Base-by-base conservation (phyloP, 1,139 yeast species). In the Yamadazyma atmosphaerica region DNA sequence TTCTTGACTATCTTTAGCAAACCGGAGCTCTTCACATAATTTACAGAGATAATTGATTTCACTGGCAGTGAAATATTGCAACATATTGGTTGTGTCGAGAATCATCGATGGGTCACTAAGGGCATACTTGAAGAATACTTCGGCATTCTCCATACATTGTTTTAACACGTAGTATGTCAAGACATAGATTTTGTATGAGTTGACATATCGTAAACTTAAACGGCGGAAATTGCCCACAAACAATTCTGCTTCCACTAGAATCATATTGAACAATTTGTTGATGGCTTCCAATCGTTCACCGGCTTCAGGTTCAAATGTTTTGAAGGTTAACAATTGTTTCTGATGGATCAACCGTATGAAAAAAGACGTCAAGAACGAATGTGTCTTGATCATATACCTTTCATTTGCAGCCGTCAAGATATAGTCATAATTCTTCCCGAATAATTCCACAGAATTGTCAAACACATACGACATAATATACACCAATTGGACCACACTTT, bases 401-500 rank as follows among this genome's bases (percentile, higher is more conserved):
- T 72, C 77, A 46, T 65, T 68, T 3, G 52, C 48, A 2, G 76
- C 60, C 0, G 75, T 70, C 32, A 72, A 48, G 24, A 64, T 46
- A 42, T 54, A 71, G 47, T 72, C 77, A 41, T 57, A 72, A 40
- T 65, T 63, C 37, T 58, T 56, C 1, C 77, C 77, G 52, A 72
- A 72, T 19, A 70, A 52, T 43, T 66, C 68, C 7, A 65, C 74
- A 12, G 72, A 64, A 45, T 70, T 67, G 39, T 72, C 77, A 39
- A 71, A 58, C 5, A 64, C 74, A 49, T 65, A 69, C 4, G 74
- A 64, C 69, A 71, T 70, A 31, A 72, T 68, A 47, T 68, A 72
- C 14, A 70, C 70, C 45, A 71, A 56, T 45, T 71, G 77, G 12
- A 70, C 65, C 35, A 70, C 75, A 47, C 70, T 61, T 41, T 68